Conservation (phyloP, 2,329 filamentous ascomycete species). For the Fusarium abutilonis region DNA sequence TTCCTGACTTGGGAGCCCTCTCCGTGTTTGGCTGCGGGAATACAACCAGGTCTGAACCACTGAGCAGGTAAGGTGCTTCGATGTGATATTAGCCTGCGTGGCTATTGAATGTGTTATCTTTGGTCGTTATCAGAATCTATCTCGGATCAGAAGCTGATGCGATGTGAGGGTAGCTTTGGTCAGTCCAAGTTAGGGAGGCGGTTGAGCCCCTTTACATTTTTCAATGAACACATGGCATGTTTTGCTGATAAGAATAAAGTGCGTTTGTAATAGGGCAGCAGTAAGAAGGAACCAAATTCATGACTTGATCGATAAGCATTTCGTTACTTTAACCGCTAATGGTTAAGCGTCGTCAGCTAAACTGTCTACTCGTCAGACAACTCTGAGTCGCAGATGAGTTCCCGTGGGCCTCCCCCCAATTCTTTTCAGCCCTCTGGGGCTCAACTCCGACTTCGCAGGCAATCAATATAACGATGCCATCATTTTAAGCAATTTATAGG, state of each 20-base stretch:
- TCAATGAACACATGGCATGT: neutral
- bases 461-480: neutral
- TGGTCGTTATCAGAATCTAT: neutral
- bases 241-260: too few species aligned
- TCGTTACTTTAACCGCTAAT: neutral
- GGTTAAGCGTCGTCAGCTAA: too few species aligned
- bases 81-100: neutral
- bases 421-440: neutral
- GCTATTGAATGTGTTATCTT: neutral
- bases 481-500: slow-evolving; percentile 1
- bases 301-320: neutral
- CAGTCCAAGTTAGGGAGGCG: neutral
- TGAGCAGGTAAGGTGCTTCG: slow-evolving; percentile 9
- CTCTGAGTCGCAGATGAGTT: neutral
- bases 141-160: neutral
- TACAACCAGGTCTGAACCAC: slow-evolving; percentile 23
- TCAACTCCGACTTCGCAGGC: slow-evolving; percentile 3
- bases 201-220: neutral
- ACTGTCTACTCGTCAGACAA: neutral
- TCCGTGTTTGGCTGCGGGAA: slow-evolving; percentile 5
- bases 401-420: neutral
- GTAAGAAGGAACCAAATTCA: too few species aligned
- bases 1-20: too few species aligned
- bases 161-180: neutral
- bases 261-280: too few species aligned